phyloP scores from a whole-genome alignment of 257 asterid species.

The Solanum sitiens region DNA sequence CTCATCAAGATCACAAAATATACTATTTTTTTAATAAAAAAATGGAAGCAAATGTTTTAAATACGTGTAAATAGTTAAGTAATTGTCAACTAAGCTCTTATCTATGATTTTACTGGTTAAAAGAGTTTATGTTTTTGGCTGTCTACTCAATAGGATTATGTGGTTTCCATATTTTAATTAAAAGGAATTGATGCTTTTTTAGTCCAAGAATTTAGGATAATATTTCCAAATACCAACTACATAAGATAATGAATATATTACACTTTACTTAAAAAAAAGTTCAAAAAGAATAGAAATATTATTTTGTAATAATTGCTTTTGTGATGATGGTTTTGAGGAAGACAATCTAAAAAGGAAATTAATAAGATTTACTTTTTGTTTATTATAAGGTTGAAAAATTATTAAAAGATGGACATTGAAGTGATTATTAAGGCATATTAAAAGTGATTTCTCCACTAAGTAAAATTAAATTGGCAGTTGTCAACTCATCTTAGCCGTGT shows the following conservation, averaged over 20 bases:
- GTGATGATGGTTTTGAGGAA: not conserved
- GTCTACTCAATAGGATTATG: not conserved
- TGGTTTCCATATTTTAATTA: not conserved
- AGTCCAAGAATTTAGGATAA: slow-evolving; percentile 4
- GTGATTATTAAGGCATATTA: slow-evolving; percentile 8
- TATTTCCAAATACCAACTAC: not conserved
- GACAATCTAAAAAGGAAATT: not conserved
- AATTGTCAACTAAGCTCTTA: not conserved
- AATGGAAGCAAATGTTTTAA: not conserved
- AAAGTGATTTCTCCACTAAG: slow-evolving; percentile 7
- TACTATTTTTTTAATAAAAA: not conserved
- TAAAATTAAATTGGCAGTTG: slow-evolving; percentile 6
- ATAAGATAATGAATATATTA: not conserved
- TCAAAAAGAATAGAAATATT: not conserved
- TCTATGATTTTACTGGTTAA: slow-evolving; percentile 1
- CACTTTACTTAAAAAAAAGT: not conserved
- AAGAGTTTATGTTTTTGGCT: not conserved
- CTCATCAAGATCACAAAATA: not conserved
- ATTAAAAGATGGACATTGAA: slow-evolving; percentile 3
- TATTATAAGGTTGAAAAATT: not conserved
- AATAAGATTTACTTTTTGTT: not conserved
- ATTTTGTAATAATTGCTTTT: not conserved
- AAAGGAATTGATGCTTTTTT: not conserved
- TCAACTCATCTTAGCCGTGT: not conserved
- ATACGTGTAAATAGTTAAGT: slow-evolving; percentile 10